Evolutionary conservation across 2,329 filamentous ascomycete species (phyloP), one percentile per base, ranked within the genome.

Genomic region (Achaetomium macrosporum): DNA sequence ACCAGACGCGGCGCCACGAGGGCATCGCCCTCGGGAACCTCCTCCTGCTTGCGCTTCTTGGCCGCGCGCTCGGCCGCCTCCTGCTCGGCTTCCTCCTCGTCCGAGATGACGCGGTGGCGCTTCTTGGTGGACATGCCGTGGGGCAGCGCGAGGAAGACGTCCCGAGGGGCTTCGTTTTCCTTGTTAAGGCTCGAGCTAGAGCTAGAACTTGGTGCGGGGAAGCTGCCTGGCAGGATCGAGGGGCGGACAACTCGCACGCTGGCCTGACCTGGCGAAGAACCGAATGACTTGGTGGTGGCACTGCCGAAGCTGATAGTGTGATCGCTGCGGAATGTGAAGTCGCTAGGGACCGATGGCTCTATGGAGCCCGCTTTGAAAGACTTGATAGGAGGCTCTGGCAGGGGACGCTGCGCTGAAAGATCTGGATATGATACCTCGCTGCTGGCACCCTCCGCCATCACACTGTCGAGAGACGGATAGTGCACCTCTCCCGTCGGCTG

Each of bases 121-220:
- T 84, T 86, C 73, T 86, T 85, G 70, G 81, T 85, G 8, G 73
- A 67, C 69, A 86, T 78, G 16, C 83, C 83, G 59, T 85, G 83
- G 3, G 79, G 74, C 36, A 82, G 74, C 37, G 74, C 74, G n/a
- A 67, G 62, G 47, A 76, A 73, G 20, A 60, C 61, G 5, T 63
- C 59, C 46, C 56, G 61, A 17, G 58, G 76, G 1, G 70, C 70
- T 42, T 72, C 68, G 61, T 83, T 83, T 63, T 82, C 79, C 68
- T 82, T 82, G 66, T 81, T 74, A 11, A 69, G 69, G 50, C 71
- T 70, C 33, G 42, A 15, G 29, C 5, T 20, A 29, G 46, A 13
- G 17, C 63, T 62, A 51, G 62, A 63, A 19, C 60, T 62, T 30
- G 65, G 62, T 6, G 47, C 59, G 11, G 65, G 79, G 61, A 82